phyloP scores from a whole-genome alignment of 2,329 filamentous ascomycete species.

The Monilinia vaccinii-corymbosi region DNA sequence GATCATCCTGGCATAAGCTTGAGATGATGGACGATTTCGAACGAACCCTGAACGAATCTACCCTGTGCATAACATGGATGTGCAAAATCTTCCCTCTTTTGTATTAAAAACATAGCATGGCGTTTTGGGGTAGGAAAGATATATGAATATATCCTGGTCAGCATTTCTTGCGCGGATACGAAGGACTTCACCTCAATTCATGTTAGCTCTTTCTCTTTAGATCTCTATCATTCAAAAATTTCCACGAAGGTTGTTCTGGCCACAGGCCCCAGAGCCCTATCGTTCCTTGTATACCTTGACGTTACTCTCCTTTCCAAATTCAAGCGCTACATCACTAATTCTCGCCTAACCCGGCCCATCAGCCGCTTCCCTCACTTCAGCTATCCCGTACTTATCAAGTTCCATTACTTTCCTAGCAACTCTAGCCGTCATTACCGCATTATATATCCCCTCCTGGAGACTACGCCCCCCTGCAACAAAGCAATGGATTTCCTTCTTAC shows the following conservation, averaged over 20 bases:
- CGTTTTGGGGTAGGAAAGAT: constrained; percentile 9
- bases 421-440: constrained; percentile 26
- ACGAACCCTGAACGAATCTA: neutral
- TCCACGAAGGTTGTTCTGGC: neutral
- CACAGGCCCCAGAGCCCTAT: neutral
- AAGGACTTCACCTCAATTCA: neutral
- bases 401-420: constrained; percentile 9
- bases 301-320: neutral
- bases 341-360: constrained; percentile 15
- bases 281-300: neutral
- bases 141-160: constrained; percentile 5
- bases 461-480: constrained; percentile 44
- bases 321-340: constrained; percentile 1
- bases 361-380: constrained; percentile 5
- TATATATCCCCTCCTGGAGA: constrained; percentile 59
- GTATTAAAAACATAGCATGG: constrained; percentile 12
- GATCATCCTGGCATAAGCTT: neutral
- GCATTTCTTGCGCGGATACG: constrained; percentile 5
- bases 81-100: constrained; percentile 12
- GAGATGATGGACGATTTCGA: constrained; percentile 1
- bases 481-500: constrained; percentile 52
- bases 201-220: neutral
- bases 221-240: neutral
- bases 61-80: neutral
- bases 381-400: constrained; percentile 9